phyloP scores from a whole-genome alignment of 2,329 filamentous ascomycete genomes.

The Coleophoma crateriformis region DNA sequence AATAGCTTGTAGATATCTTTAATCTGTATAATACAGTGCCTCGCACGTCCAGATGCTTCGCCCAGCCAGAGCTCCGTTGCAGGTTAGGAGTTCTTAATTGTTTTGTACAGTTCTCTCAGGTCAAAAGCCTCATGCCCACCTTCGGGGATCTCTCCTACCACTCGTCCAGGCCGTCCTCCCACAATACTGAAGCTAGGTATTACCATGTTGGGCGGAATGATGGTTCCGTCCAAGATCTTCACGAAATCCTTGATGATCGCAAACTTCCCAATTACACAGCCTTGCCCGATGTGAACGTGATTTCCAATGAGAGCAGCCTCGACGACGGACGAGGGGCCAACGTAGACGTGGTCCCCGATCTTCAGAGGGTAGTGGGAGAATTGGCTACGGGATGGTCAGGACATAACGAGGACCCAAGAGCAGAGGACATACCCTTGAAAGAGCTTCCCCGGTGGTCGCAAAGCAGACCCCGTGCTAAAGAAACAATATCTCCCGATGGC shows the following conservation, averaged over 20 bases:
- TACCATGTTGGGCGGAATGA: conserved; percentile 84
- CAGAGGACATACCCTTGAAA: conserved; percentile 58
- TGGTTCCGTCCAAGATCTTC: conserved; percentile 75
- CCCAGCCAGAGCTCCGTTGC: too few relatives aligned
- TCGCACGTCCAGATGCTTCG: too few relatives aligned
- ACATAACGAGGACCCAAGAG: neutral
- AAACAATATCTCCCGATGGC: conserved; percentile 90
- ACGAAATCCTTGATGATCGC: conserved; percentile 93
- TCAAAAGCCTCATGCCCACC: conserved; percentile 62
- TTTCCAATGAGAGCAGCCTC: conserved; percentile 79
- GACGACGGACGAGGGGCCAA: conserved; percentile 70
- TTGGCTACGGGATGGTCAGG: conserved; percentile 29
- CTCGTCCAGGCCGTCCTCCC: conserved; percentile 72
- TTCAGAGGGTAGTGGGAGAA: conserved; percentile 86
- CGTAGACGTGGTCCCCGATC: conserved; percentile 90
- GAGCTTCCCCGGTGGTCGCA: conserved; percentile 78
- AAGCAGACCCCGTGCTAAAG: conserved; percentile 69
- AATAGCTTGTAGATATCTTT: too few relatives aligned
- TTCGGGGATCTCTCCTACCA: conserved; percentile 76
- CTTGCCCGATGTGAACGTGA: conserved; percentile 79
- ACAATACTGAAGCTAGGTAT: conserved; percentile 90
- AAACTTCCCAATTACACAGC: conserved; percentile 76
- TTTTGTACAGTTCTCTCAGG: conserved; percentile 58
- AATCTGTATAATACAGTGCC: too few relatives aligned
- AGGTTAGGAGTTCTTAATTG: conserved; percentile 44